phyloP scores from a whole-genome alignment of 2,329 filamentous ascomycete species.

The Pestalotiopsis fici region DNA sequence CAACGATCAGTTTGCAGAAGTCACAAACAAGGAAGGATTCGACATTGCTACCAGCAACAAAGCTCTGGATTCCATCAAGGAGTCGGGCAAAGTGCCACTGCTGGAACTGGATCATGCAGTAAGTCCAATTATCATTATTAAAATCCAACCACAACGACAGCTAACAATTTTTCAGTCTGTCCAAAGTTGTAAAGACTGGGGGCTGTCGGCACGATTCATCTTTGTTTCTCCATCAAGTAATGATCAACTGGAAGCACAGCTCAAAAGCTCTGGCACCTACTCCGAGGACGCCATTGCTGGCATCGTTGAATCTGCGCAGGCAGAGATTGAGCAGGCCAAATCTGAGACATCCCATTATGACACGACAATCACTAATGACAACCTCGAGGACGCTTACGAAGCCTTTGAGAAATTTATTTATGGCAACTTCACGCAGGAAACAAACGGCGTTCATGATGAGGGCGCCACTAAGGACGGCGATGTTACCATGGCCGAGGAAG shows the following conservation, averaged over 20 bases:
- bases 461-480: constrained; percentile 15
- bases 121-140: constrained; percentile 23
- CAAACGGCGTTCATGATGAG: constrained; percentile 21
- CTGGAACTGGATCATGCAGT: constrained; percentile 56
- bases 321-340: constrained; percentile 44
- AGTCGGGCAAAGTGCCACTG: constrained; percentile 60
- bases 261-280: constrained; percentile 42
- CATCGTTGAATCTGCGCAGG: constrained; percentile 38
- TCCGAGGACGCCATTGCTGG: constrained; percentile 48
- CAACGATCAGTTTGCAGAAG: constrained; percentile 61
- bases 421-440: constrained; percentile 19
- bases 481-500: neutral
- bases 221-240: constrained; percentile 47
- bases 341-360: constrained; percentile 47
- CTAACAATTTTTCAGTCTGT: constrained; percentile 42
- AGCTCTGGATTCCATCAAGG: constrained; percentile 50
- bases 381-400: constrained; percentile 49
- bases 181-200: constrained; percentile 58
- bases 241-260: constrained; percentile 37
- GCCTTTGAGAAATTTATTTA: constrained; percentile 52
- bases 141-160: neutral
- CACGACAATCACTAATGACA: constrained; percentile 50
- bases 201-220: constrained; percentile 56
- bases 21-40: constrained; percentile 46
- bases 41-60: constrained; percentile 60